These are phyloP conservation scores for Lichenothelia convexa DNA, from an alignment of 495 filamentous ascomycete species.

Conservation along the genomic window DNA sequence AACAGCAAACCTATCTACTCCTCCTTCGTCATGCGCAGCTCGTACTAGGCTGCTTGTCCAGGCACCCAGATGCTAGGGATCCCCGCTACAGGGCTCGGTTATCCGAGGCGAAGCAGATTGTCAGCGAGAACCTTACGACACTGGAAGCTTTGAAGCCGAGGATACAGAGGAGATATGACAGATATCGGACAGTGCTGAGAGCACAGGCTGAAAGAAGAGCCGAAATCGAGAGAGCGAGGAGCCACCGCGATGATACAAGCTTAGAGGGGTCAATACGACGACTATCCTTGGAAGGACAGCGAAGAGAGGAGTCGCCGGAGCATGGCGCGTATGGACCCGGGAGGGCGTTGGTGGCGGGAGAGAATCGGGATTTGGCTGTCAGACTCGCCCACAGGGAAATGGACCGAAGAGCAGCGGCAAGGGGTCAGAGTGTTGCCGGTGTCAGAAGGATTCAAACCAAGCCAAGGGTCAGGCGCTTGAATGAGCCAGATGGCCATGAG, in stretches of 20 bases:
- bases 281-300: neutral
- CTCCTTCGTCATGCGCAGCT: conserved; percentile 67
- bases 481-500: neutral
- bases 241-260: too few species aligned
- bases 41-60: conserved; percentile 20
- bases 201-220: conserved; percentile 14
- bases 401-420: conserved; percentile 41
- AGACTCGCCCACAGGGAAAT: conserved; percentile 60
- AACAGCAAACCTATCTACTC: conserved; percentile 72
- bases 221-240: conserved; percentile 11
- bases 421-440: too few species aligned
- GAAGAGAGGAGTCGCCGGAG: neutral
- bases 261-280: conserved; percentile 1
- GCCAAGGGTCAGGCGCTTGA: neutral
- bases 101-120: conserved; percentile 30
- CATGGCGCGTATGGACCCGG: neutral
- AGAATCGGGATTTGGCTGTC: conserved; percentile 61
- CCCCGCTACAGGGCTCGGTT: conserved; percentile 30
- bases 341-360: conserved; percentile 39
- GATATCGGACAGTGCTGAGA: conserved; percentile 35
- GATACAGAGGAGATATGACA: conserved; percentile 46
- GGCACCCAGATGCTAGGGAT: conserved; percentile 28
- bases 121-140: conserved; percentile 34
- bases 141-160: conserved; percentile 49
- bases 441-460: conserved; percentile 22